These are phyloP conservation scores for Exobasidium cylindrosporum DNA, from an alignment of 1,284 basidiomycete species.

Conservation along the genomic window DNA sequence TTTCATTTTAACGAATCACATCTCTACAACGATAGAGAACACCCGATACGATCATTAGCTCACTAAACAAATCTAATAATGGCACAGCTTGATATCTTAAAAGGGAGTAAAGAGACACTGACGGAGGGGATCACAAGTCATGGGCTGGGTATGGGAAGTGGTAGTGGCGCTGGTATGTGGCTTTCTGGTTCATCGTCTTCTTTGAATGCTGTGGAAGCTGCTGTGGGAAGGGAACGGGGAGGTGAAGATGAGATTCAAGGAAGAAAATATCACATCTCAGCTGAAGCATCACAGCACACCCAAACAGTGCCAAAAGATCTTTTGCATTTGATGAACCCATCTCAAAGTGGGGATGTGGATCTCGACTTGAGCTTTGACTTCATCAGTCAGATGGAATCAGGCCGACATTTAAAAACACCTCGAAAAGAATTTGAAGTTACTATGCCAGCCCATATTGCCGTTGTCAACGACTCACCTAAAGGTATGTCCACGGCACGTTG, in stretches of 20 bases:
- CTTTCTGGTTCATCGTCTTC: not conserved
- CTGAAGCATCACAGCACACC: constrained; percentile 2
- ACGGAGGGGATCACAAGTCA: constrained; percentile 6
- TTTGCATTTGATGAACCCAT: constrained; percentile 6
- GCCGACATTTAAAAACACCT: constrained; percentile 16
- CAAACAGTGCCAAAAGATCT: not conserved
- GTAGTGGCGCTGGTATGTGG: constrained; percentile 16
- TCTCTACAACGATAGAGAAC: too few species aligned
- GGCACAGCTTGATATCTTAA: not conserved
- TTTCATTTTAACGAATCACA: too few species aligned
- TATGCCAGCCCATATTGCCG: not conserved
- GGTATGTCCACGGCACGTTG: constrained; percentile 35
- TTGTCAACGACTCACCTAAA: constrained; percentile 15
- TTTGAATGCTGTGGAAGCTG: not conserved
- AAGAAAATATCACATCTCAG: constrained; percentile 9
- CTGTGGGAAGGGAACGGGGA: not conserved
- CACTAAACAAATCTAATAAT: too few species aligned
- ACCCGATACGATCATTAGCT: too few species aligned
- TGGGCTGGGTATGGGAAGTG: constrained; percentile 10
- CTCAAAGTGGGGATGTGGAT: constrained; percentile 27
- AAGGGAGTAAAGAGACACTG: not conserved
- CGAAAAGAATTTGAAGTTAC: not conserved
- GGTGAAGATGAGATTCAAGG: not conserved
- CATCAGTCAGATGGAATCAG: constrained; percentile 21
- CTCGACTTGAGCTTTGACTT: constrained; percentile 43